A percentile compares a stretch with the other conserved stretches of the same genome.
These are phyloP conservation scores for Vitis rotundifolia DNA, from an alignment of 164 flowering plant species.

Conservation along the genomic window DNA sequence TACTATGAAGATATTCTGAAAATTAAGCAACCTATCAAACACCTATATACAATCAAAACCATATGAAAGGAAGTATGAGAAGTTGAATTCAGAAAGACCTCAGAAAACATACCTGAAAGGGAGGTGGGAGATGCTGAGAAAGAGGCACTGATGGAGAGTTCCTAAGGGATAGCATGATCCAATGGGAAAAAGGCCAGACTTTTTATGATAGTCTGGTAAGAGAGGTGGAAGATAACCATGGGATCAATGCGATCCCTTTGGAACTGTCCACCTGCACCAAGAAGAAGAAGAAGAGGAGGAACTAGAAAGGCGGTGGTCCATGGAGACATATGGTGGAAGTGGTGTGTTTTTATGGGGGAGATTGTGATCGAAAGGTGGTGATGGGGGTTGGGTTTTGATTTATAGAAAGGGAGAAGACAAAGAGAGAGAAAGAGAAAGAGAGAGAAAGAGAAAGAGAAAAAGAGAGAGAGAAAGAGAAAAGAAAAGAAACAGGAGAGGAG, in stretches of 20 bases:
- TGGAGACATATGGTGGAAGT: neutral
- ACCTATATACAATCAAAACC: neutral
- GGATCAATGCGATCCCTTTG: conserved; percentile 82
- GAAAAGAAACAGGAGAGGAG: too few species aligned
- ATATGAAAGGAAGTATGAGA: neutral
- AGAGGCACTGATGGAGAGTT: conserved; percentile 39
- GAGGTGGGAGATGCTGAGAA: too few species aligned
- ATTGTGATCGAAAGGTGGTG: too few species aligned
- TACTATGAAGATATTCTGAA: too few species aligned
- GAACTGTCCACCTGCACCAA: conserved; percentile 55
- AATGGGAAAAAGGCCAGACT: neutral
- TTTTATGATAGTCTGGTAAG: too few species aligned
- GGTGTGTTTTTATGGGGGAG: too few species aligned
- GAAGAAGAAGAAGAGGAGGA: neutral
- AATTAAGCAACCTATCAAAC: too few species aligned
- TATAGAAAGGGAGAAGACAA: neutral
- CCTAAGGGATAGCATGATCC: conserved; percentile 66
- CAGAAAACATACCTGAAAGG: neutral
- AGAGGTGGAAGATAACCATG: conserved; percentile 4
- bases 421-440: neutral
- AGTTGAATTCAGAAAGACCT: neutral
- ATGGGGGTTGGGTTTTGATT: neutral
- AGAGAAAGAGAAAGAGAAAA: neutral
- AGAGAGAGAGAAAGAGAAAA: too few species aligned
- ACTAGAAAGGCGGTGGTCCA: neutral